phyloP scores from a whole-genome alignment of 2,329 filamentous ascomycete genomes.

The Sarocladium strictum region DNA sequence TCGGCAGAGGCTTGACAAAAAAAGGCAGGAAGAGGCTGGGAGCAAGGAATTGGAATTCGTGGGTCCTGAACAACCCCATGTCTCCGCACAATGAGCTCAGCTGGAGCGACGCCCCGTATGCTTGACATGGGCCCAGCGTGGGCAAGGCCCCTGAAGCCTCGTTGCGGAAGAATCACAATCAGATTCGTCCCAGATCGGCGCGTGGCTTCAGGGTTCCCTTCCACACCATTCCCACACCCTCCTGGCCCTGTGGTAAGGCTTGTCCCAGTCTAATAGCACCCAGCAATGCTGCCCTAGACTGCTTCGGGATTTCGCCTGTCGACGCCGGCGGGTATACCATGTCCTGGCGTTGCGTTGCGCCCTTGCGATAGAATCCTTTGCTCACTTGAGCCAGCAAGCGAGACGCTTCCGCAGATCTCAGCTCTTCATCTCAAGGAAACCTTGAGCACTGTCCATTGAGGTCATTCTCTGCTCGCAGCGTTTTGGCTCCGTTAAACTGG shows the following conservation, averaged over 20 bases:
- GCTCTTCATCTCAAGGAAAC: background rate
- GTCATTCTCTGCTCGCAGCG: too few species aligned
- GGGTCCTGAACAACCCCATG: too few species aligned
- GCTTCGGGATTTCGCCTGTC: background rate
- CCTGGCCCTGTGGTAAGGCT: background rate
- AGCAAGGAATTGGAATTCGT: background rate
- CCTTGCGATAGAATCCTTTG: too few species aligned
- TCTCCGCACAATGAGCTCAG: too few species aligned
- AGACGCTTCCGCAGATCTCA: too few species aligned
- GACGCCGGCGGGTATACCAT: background rate
- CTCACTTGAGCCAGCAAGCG: too few species aligned
- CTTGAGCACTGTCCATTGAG: too few species aligned
- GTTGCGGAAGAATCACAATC: slow-evolving; percentile 8
- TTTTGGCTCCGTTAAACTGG: too few species aligned
- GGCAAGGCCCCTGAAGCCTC: background rate
- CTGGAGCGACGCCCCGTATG: background rate
- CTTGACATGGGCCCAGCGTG: background rate
- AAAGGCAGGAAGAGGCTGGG: background rate
- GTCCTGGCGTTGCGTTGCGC: slow-evolving; percentile 6
- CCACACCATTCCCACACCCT: slow-evolving; percentile 6
- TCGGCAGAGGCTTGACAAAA: background rate
- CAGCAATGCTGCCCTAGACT: background rate
- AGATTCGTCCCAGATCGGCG: slow-evolving; percentile 7
- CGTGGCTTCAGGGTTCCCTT: slow-evolving; percentile 9
- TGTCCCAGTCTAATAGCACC: background rate